These are phyloP conservation scores for Neurospora sp. DNA, from an alignment of 2,329 filamentous ascomycete genomes.

Conservation along the genomic window DNA sequence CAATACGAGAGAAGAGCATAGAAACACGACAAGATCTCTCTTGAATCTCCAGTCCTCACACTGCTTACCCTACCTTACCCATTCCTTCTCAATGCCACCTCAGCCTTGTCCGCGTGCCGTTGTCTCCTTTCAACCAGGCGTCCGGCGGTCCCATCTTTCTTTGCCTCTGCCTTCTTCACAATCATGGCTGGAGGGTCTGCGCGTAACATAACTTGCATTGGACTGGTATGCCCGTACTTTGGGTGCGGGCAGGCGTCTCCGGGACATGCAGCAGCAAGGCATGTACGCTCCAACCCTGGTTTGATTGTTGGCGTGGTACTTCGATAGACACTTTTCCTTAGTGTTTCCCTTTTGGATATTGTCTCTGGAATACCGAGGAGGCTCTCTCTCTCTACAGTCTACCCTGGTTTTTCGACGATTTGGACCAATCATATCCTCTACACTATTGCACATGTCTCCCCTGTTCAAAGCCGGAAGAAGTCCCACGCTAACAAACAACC, in stretches of 20 bases:
- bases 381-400: too few species aligned
- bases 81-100: background rate
- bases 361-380: too few species aligned
- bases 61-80: background rate
- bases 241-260: background rate
- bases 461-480: too few species aligned
- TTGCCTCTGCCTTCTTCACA: background rate
- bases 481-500: too few species aligned
- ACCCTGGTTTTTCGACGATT: too few species aligned
- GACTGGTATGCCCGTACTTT: background rate
- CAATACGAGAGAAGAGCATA: background rate
- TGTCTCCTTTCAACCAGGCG: background rate
- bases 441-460: too few species aligned
- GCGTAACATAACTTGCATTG: background rate
- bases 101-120: background rate
- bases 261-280: background rate
- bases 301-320: too few species aligned
- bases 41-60: background rate
- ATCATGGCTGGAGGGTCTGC: background rate
- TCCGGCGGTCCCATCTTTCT: background rate
- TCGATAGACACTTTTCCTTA: too few species aligned
- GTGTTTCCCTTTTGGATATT: too few species aligned
- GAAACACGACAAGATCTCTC: background rate
- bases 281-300: background rate
- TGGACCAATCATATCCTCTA: too few species aligned